Base-by-base conservation (phyloP, 1,284 basidiomycete species). In the Spongispora temasekensis region DNA sequence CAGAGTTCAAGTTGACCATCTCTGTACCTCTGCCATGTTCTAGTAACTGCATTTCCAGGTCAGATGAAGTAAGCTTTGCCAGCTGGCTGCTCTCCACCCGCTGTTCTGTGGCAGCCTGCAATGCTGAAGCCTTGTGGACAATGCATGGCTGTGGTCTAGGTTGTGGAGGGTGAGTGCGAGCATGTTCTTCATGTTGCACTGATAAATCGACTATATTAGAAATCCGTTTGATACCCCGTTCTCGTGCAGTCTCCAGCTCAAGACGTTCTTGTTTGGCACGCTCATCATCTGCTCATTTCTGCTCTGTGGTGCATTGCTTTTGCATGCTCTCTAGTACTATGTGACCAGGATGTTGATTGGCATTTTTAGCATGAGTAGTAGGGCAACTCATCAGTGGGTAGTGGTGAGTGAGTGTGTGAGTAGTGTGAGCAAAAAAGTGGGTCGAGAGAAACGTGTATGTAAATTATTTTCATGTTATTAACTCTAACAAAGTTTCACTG, bases 261-360 rank as follows among this genome's bases (percentile, higher is more conserved):
- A 32, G 54, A 2, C 37, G 2, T 12, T 34, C 7, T 19, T 56
- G 25, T 35, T 56, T 6, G 12, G 48, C 55, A 5, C 27, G 31
- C 5, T 13, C 23, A 15, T 56, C 5, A 7, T 56, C 40, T 4
- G 53, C 58, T 55, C 31, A 28, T 21, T 60, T 60, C 15, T 60
- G 59, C 50, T 56, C 50, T 17, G 40, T 13, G 50, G 59, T 60
- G 35, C 3, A 25, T 21, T 10, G 32, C 15, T 57, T 60, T 19
- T 60, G 59, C 3, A 5, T 57, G 4, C 40, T 32, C 28, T 60
- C 42, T 7, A 53, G 32, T n/a, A 60, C 1, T 7, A 60, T 46
- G 5, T 25, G 50, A 1, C 55, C 42, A 5, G 55, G 51, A 19
- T 21, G 42, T 42, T 60, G 59, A 21, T 4, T n/a, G 5, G 55